Evolutionary conservation across 1,284 basidiomycete genomes (phyloP).

Genomic region (Vanrija sp.): DNA sequence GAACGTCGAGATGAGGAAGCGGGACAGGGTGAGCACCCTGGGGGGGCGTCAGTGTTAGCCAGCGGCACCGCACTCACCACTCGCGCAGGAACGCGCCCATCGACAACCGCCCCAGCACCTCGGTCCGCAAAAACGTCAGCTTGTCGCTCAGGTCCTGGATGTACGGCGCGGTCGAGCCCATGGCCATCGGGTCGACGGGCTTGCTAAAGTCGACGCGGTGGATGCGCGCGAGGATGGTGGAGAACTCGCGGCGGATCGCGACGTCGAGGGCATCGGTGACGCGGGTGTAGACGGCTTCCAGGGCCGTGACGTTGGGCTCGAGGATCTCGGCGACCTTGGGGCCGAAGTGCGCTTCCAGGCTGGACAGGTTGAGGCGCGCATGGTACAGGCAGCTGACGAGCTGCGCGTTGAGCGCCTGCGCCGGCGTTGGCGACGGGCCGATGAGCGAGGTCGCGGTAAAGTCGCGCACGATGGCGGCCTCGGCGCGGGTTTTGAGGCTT

Average conservation of each 20-base stretch:
- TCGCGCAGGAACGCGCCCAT: conserved; percentile 65
- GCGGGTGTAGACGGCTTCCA: conserved; percentile 59
- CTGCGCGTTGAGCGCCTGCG: conserved; percentile 71
- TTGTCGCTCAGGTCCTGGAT: conserved; percentile 87
- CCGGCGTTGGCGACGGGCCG: conserved; percentile 70
- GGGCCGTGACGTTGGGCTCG: conserved; percentile 60
- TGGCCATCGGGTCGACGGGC: conserved; percentile 59
- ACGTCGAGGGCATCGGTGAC: conserved; percentile 67
- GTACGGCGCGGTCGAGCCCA: conserved; percentile 68
- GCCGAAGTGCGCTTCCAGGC: conserved; percentile 66
- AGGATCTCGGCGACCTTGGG: conserved; percentile 61
- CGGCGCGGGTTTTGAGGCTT: conserved; percentile 59
- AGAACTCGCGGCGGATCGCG: conserved; percentile 72
- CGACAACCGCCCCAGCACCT: conserved; percentile 66
- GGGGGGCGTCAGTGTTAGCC: not conserved
- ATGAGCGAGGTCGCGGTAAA: conserved; percentile 69
- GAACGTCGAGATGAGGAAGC: conserved; percentile 75
- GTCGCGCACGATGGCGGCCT: conserved; percentile 68
- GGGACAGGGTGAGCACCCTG: conserved; percentile 67
- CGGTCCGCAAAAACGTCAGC: conserved; percentile 69
- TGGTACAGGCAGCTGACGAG: conserved; percentile 74
- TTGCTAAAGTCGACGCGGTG: conserved; percentile 78
- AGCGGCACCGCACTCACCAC: conserved; percentile 58
- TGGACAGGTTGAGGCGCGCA: conserved; percentile 65
- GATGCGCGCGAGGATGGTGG: conserved; percentile 69